phyloP scores from a whole-genome alignment of 1,284 basidiomycete genomes.

The Pulchroboletus neoregius region DNA sequence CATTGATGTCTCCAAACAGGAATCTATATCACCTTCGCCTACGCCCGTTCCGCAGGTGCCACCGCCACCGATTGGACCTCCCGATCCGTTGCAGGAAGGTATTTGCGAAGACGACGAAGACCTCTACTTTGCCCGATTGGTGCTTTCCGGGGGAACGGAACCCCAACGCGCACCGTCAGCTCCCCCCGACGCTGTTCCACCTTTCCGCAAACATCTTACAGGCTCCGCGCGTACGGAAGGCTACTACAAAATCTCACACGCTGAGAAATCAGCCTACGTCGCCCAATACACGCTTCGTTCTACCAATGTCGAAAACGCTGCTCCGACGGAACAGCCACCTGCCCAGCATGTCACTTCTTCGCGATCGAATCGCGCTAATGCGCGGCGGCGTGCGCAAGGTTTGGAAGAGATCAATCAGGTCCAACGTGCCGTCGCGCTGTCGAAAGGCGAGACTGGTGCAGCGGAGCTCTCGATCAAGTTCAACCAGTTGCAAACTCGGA shows the following conservation, averaged over 20 bases:
- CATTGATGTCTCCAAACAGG: slow-evolving; percentile 44
- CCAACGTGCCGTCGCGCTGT: slow-evolving; percentile 68
- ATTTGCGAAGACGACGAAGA: slow-evolving; percentile 91
- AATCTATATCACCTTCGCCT: slow-evolving; percentile 43
- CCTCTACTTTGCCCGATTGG: slow-evolving; percentile 78
- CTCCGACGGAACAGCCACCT: slow-evolving; percentile 42
- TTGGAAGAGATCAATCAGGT: slow-evolving; percentile 92
- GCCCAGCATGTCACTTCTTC: slow-evolving; percentile 71
- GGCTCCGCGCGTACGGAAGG: slow-evolving; percentile 92
- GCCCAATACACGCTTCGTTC: slow-evolving; percentile 69
- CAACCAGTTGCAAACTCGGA: slow-evolving; percentile 96
- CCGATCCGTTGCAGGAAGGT: slow-evolving; percentile 54
- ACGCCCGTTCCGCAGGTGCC: slow-evolving; percentile 39
- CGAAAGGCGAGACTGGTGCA: slow-evolving; percentile 67
- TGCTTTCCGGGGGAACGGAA: slow-evolving; percentile 37
- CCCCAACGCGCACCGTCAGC: slow-evolving; percentile 29
- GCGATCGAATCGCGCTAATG: slow-evolving; percentile 89
- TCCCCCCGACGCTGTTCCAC: slow-evolving; percentile 35
- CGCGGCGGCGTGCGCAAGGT: slow-evolving; percentile 89
- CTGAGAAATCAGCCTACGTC: slow-evolving; percentile 88
- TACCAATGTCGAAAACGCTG: slow-evolving; percentile 37
- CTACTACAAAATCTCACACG: slow-evolving; percentile 89
- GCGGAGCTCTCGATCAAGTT: slow-evolving; percentile 82
- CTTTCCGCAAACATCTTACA: slow-evolving; percentile 67
- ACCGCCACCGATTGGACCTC: slow-evolving; percentile 45